Evolutionary conservation across 441 rosid species (phyloP).

Genomic region (Adansonia gregorii): DNA sequence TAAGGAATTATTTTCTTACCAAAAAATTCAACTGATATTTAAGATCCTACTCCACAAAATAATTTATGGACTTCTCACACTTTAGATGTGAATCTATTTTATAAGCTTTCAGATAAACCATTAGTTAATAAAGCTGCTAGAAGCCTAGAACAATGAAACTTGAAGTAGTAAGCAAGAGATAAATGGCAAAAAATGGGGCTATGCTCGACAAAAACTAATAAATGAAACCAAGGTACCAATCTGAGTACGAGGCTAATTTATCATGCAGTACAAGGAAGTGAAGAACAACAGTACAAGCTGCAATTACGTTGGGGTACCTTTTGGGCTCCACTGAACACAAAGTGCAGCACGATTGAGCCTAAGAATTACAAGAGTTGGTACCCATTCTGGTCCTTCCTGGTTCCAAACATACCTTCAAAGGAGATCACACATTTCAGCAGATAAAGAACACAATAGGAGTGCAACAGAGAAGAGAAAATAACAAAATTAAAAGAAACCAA

Average conservation of each 20-base stretch:
- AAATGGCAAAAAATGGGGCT: not conserved
- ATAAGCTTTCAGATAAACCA: slow-evolving; percentile 7
- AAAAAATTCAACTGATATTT: not conserved
- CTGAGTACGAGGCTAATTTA: not conserved
- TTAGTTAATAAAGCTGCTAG: not conserved
- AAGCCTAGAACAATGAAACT: not conserved
- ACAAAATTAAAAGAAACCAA: slow-evolving; percentile 1
- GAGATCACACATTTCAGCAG: slow-evolving; percentile 24
- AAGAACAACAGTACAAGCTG: slow-evolving; percentile 11
- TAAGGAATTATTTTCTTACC: slow-evolving; percentile 2
- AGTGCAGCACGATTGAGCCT: slow-evolving; percentile 97
- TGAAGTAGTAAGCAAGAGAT: not conserved
- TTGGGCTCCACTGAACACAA: slow-evolving; percentile 96
- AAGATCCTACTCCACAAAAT: slow-evolving; percentile 11
- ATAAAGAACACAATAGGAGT: slow-evolving; percentile 23
- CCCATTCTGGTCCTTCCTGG: slow-evolving; percentile 87
- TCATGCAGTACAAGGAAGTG: slow-evolving; percentile 4
- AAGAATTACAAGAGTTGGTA: slow-evolving; percentile 93
- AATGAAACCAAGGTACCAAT: slow-evolving; percentile 3
- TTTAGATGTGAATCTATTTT: not conserved
- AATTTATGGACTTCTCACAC: not conserved
- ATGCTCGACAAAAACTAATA: not conserved
- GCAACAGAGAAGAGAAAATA: not conserved
- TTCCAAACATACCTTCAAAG: slow-evolving; percentile 86
- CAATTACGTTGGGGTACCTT: slow-evolving; percentile 50